Percentiles rank a stretch among this genome's conserved stretches.
Evolutionary conservation across 2,329 filamentous ascomycete genomes (phyloP).

Genomic region (Plenodomus lindquistii): DNA sequence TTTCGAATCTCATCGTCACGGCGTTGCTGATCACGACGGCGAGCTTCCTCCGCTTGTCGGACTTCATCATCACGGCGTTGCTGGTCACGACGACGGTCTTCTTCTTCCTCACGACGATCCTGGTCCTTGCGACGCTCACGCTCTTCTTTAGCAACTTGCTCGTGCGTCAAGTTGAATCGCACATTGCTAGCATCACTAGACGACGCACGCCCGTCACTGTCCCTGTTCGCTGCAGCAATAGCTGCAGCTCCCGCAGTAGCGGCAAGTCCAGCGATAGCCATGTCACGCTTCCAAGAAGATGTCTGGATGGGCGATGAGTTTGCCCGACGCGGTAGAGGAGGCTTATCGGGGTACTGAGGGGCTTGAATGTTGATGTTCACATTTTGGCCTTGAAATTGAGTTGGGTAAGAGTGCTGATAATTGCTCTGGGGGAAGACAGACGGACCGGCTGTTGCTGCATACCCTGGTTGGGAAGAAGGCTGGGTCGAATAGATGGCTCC

Average conservation of each 20-base stretch:
- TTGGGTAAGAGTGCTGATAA: conserved; percentile 23
- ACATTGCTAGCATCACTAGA: conserved; percentile 51
- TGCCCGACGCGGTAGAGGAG: conserved; percentile 43
- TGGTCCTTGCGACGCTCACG: conserved; percentile 42
- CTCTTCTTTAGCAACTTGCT: conserved; percentile 57
- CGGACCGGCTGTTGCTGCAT: conserved; percentile 47
- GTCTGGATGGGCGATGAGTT: conserved; percentile 53
- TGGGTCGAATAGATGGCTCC: conserved; percentile 65
- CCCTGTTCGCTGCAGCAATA: conserved; percentile 33
- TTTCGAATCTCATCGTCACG: conserved; percentile 22
- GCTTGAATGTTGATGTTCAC: conserved; percentile 28
- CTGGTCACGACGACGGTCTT: conserved; percentile 22
- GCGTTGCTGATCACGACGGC: conserved; percentile 24
- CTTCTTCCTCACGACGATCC: conserved; percentile 31
- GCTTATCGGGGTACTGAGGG: conserved; percentile 20
- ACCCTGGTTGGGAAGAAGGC: conserved; percentile 43
- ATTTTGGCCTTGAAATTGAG: conserved; percentile 22
- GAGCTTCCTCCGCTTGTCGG: conserved; percentile 31
- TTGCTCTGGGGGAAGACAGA: conserved; percentile 44
- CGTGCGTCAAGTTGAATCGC: conserved; percentile 61
- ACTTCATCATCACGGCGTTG: conserved; percentile 27
- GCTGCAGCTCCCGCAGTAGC: conserved; percentile 50
- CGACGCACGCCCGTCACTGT: conserved; percentile 22
- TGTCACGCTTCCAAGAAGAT: conserved; percentile 46
- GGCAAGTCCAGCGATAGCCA: conserved; percentile 49